Evolutionary conservation across 805 yeast genomes (phyloP).

Genomic region (Candida boidinii): DNA sequence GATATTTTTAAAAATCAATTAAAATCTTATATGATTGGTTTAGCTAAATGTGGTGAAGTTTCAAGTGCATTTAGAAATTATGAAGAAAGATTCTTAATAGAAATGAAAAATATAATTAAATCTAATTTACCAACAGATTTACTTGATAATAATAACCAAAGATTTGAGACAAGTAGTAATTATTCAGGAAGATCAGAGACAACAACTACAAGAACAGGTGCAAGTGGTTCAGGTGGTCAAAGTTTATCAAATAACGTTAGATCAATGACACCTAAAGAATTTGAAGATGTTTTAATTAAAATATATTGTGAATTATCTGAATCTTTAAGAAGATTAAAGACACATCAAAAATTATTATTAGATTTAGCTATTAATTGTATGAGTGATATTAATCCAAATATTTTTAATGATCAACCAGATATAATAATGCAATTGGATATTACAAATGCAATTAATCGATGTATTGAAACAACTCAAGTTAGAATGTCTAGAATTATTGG

Average conservation of each 20-base stretch:
- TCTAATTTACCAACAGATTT: slow-evolving; percentile 47
- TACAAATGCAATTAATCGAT: slow-evolving; percentile 52
- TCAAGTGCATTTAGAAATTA: slow-evolving; percentile 53
- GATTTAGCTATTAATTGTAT: slow-evolving; percentile 54
- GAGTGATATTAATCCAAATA: slow-evolving; percentile 18
- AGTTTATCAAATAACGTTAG: slow-evolving; percentile 37
- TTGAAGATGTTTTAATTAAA: slow-evolving; percentile 56
- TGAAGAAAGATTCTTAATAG: slow-evolving; percentile 60
- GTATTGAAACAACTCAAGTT: slow-evolving; percentile 64
- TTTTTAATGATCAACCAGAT: slow-evolving; percentile 23
- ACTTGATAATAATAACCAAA: slow-evolving; percentile 8
- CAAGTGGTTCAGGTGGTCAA: slow-evolving; percentile 18
- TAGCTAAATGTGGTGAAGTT: slow-evolving; percentile 54
- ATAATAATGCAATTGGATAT: slow-evolving; percentile 57
- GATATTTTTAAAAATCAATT: slow-evolving; percentile 34
- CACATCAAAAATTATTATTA: slow-evolving; percentile 72
- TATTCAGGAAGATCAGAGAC: slow-evolving; percentile 20
- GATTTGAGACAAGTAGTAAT: slow-evolving; percentile 7
- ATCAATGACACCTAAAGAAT: slow-evolving; percentile 63
- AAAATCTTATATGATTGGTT: slow-evolving; percentile 40
- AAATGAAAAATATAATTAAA: slow-evolving; percentile 66
- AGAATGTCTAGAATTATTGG: slow-evolving; percentile 71
- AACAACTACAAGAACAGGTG: slow-evolving; percentile 16
- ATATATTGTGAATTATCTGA: slow-evolving; percentile 62
- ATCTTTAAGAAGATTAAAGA: slow-evolving; percentile 61